phyloP scores from a whole-genome alignment of 2,329 filamentous ascomycete genomes.

The Ciborinia camelliae region DNA sequence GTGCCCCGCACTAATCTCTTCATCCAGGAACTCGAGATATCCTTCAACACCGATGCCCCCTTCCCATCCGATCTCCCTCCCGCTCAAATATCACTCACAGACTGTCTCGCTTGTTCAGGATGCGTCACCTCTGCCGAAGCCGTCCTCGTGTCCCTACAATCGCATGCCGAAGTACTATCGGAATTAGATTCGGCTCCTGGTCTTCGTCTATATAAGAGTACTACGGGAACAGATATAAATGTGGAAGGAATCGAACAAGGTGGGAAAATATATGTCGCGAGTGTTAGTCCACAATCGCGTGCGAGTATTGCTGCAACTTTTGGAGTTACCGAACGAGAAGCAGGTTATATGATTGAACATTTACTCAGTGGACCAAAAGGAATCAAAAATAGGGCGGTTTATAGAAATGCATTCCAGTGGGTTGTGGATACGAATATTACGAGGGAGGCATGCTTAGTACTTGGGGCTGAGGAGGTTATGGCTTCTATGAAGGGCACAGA shows the following conservation, averaged over 20 bases:
- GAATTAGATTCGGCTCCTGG: conserved; percentile 68
- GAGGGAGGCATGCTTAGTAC: conserved; percentile 76
- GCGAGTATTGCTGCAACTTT: conserved; percentile 86
- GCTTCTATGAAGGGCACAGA: conserved; percentile 33
- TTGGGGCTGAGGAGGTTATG: conserved; percentile 70
- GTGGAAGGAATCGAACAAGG: conserved; percentile 54
- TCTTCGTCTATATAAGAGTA: conserved; percentile 30
- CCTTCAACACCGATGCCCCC: conserved; percentile 77
- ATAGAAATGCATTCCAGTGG: conserved; percentile 79
- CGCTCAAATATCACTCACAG: conserved; percentile 91
- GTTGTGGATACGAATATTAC: conserved; percentile 85
- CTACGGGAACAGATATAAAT: conserved; percentile 37
- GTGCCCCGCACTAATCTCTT: neutral
- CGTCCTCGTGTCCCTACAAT: conserved; percentile 92
- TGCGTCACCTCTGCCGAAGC: conserved; percentile 97
- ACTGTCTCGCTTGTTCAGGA: conserved; percentile 95
- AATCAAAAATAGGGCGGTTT: conserved; percentile 64
- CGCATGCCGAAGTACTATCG: conserved; percentile 83
- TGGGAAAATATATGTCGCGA: conserved; percentile 83
- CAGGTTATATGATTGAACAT: conserved; percentile 78
- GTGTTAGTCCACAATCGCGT: conserved; percentile 85
- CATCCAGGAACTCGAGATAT: conserved; percentile 67
- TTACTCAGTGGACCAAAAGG: conserved; percentile 70
- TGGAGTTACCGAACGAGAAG: conserved; percentile 68
- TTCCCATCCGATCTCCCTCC: conserved; percentile 57